These are phyloP conservation scores for Nicotiana undulata DNA, from an alignment of 257 asterid species.

Conservation along the genomic window DNA sequence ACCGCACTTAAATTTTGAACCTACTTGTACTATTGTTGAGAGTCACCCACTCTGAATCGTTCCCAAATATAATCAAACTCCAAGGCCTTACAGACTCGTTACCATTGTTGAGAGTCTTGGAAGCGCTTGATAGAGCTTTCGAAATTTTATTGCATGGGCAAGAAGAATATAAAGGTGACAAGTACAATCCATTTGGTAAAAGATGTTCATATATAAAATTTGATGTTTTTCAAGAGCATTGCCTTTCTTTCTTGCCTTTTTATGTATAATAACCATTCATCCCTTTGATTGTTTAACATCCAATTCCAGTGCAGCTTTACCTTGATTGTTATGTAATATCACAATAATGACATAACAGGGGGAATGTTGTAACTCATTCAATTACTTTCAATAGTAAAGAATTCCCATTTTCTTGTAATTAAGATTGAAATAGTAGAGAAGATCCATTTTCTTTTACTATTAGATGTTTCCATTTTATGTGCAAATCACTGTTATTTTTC, in stretches of 20 bases:
- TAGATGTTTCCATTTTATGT: background rate
- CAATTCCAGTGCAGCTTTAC: background rate
- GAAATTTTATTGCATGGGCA: background rate
- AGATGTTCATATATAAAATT: background rate
- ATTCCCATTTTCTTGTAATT: background rate
- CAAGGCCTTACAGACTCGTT: no score
- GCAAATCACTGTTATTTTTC: no score
- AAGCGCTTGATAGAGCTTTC: slow-evolving; percentile 1
- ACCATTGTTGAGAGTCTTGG: no score
- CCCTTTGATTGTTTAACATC: background rate
- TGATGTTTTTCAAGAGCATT: background rate
- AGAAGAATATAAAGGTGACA: background rate
- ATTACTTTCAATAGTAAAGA: background rate
- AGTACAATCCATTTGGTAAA: background rate
- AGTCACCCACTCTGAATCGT: no score
- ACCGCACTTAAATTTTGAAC: no score
- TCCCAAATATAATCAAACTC: no score
- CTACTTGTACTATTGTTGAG: no score
- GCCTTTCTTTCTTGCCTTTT: background rate
- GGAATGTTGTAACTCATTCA: background rate
- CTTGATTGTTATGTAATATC: background rate
- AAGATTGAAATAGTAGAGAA: background rate
- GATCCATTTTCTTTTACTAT: background rate
- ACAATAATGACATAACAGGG: background rate
- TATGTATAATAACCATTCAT: background rate